Conservation (phyloP, 2,329 filamentous ascomycete species). For the Exophiala viscosa region DNA sequence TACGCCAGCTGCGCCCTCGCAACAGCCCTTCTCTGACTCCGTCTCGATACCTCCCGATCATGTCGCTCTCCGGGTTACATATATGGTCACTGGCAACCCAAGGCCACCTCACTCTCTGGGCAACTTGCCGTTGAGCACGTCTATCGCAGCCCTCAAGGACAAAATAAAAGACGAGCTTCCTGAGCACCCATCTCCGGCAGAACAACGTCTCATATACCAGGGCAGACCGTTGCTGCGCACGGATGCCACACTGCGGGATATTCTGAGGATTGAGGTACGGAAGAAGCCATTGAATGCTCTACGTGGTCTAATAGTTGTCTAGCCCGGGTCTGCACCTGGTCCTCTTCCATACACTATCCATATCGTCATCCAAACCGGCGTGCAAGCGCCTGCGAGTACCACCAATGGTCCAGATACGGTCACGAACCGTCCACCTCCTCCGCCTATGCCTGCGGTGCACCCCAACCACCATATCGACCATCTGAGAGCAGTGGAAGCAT, state of each 20-base stretch:
- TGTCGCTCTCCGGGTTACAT: slow-evolving; percentile 24
- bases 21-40: neutral
- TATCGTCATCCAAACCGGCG: slow-evolving; percentile 21
- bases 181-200: slow-evolving; percentile 41
- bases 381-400: neutral
- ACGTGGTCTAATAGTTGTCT: neutral
- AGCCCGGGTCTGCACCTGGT: slow-evolving; percentile 10
- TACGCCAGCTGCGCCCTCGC: neutral
- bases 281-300: neutral
- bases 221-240: slow-evolving; percentile 53
- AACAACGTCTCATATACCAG: slow-evolving; percentile 57
- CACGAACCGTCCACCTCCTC: neutral
- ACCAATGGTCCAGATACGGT: neutral
- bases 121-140: slow-evolving; percentile 39
- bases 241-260: slow-evolving; percentile 45
- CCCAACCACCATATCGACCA: slow-evolving; percentile 1
- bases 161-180: slow-evolving; percentile 51
- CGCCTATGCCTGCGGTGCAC: neutral
- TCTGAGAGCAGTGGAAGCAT: slow-evolving; percentile 7
- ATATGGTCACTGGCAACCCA: slow-evolving; percentile 25
- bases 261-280: slow-evolving; percentile 52
- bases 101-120: slow-evolving; percentile 30
- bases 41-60: slow-evolving; percentile 14
- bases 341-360: slow-evolving; percentile 25
- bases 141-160: slow-evolving; percentile 51